Percentiles rank a stretch among this genome's conserved stretches.
These are phyloP conservation scores for Nicotiana undulata DNA, from an alignment of 257 asterid genomes.

Conservation along the genomic window DNA sequence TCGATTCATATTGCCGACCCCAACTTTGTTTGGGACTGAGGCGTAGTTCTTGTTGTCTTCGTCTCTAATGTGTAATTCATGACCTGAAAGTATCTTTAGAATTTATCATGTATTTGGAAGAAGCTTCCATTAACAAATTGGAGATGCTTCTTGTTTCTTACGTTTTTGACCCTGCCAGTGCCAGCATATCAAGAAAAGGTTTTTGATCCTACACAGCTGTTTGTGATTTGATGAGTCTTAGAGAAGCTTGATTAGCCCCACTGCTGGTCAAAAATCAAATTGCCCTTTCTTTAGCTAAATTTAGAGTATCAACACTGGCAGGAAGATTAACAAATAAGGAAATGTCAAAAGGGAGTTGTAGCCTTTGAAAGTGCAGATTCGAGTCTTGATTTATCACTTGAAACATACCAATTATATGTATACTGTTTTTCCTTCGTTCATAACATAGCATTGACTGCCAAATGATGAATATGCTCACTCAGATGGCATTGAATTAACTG, in stretches of 20 bases:
- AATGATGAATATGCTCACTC: background rate
- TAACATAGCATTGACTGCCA: background rate
- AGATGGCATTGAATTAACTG: background rate
- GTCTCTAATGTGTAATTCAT: too few relatives aligned
- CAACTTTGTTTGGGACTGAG: too few relatives aligned
- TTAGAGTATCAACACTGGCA: background rate
- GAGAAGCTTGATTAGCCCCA: background rate
- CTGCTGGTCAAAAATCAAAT: background rate
- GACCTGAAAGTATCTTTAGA: background rate
- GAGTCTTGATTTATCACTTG: background rate
- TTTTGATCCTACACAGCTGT: background rate
- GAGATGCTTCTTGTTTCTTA: background rate
- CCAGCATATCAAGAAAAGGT: background rate
- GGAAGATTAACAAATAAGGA: background rate
- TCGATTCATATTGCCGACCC: too few relatives aligned
- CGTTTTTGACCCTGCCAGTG: background rate
- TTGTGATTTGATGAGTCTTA: background rate
- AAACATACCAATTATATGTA: background rate
- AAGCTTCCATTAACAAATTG: background rate
- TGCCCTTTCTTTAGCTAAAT: background rate
- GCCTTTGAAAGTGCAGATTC: background rate
- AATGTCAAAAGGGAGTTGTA: background rate
- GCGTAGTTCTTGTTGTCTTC: too few relatives aligned
- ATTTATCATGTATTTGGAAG: background rate
- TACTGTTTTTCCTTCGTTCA: background rate